Base-by-base conservation (phyloP, 805 yeast species). In the Teunomyces lycoperdinae region DNA sequence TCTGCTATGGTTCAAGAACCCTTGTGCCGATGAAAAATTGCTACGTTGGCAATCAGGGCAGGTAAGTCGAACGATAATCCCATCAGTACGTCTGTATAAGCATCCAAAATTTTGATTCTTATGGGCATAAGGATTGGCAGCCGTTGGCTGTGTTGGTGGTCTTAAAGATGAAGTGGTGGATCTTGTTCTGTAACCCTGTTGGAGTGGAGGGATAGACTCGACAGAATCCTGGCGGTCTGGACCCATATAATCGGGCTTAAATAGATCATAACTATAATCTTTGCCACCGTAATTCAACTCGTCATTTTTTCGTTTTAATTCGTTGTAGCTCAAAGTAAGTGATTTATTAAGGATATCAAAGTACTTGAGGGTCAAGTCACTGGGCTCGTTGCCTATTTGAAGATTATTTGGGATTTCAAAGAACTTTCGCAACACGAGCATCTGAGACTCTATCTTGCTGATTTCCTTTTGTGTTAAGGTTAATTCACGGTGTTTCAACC, bases 21-120 rank as follows among this genome's bases (percentile, higher is more conserved):
- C 94, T 60, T 87, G 94, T 0, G 90, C 88, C 10, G 87, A 80
- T 7, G 88, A 83, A 58, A 87, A 87, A 51, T 85, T 87, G 36
- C 81, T 75, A 45, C 91, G 64, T 9, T 72, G 76, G 64, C 96
- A 87, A 44, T 75, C 78, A 1, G 83, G 79, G 61, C 96, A 87
- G 7, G 81, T 81, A 32, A 87, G 71, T 43, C 82, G 73, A 2
- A 87, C 89, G 16, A 85, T 66, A 0, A 84, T 73, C 2, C 91
- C 91, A 61, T 87, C 94, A 4, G 84, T 79, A 50, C 89, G 63
- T 51, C 83, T 71, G 57, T 83, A 84, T 3, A 84, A 74, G 54
- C 89, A 83, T 7, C 76, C 77, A 7, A 68, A 45, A 9, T 58
- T 58, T 32, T 61, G 62, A 24, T 54, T 57, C n/a, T 34, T 35